Evolutionary conservation across 2,329 filamentous ascomycete genomes (phyloP), one percentile per base, ranked within the genome.

Genomic region (Exophiala sp.): DNA sequence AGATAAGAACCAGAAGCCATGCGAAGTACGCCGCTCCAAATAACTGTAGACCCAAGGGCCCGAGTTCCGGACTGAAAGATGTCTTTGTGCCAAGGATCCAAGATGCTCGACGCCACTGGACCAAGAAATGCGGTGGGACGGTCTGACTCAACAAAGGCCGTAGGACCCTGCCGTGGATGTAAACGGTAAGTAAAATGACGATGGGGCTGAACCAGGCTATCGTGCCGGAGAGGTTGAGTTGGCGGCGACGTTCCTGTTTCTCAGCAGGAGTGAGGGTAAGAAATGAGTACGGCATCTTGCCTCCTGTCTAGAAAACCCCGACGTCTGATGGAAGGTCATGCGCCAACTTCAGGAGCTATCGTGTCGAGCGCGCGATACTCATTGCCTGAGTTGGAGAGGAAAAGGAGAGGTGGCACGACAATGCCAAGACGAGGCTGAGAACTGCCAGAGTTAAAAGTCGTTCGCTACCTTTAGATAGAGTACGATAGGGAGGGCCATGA

Each of bases 201-300:
- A 83, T 55, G 4, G 77, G 71, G 1, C 81, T 82, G 57, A 75
- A 67, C 65, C 84, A 81, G 12, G 81, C 82, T 35, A 79, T 68
- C n/a, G 72, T 66, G 6, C 79, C 81, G 49, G 82, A 80, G 46
- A 69, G 69, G 62, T 83, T 76, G n/a, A 85, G 74, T 20, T 78
- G 65, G 20, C 75, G 69, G 33, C 81, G 73, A 34, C 82, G 74
- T 21, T 73, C 71, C 43, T 76, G 69, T 50, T 77, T 74, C 59
- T 83, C 76, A 21, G 74, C 69, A 11, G 75, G 67, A 10, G 73
- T 71, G 21, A 82, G 69, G n/a, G 71, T 71, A 35, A 78, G 66
- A 58, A 84, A 84, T 24, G 75, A 75, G 65, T 81, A 84, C 6
- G 42, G 16, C 51, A 54, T 58, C 6, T 34, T 32, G 34, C n/a